Evolutionary conservation across 257 asterid genomes (phyloP).

Genomic region (Penstemon davidsonii): DNA sequence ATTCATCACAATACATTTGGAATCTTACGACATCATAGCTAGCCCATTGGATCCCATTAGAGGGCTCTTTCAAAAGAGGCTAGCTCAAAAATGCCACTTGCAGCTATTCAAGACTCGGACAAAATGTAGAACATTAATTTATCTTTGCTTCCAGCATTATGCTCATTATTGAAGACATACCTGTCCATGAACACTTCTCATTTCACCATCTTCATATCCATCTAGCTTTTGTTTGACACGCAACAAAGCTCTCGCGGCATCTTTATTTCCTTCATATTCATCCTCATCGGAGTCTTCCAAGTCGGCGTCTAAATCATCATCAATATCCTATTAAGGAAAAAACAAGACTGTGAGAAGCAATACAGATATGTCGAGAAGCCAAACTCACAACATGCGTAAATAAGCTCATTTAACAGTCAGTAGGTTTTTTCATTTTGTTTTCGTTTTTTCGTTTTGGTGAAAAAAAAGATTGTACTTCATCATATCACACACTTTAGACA

Average conservation of each 20-base stretch:
- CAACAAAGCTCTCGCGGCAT: slow-evolving; percentile 96
- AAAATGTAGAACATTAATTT: background rate
- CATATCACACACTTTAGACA: background rate
- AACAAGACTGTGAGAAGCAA: slow-evolving; percentile 29
- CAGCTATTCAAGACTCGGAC: slow-evolving; percentile 16
- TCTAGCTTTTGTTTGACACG: slow-evolving; percentile 98
- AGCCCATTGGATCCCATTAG: background rate
- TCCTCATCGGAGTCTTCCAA: slow-evolving; percentile 74
- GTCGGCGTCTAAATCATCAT: slow-evolving; percentile 69
- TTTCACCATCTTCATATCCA: slow-evolving; percentile 98
- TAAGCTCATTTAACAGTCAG: background rate
- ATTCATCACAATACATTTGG: background rate
- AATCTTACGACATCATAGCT: background rate
- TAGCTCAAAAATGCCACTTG: slow-evolving; percentile 1
- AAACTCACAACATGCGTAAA: background rate
- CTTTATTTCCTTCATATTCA: slow-evolving; percentile 87
- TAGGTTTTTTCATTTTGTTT: background rate
- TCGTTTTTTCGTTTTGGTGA: background rate
- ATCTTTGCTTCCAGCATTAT: slow-evolving; percentile 2
- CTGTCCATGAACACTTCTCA: slow-evolving; percentile 95
- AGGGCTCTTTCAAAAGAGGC: background rate
- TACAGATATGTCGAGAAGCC: slow-evolving; percentile 15
- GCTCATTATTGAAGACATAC: slow-evolving; percentile 36
- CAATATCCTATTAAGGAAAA: slow-evolving; percentile 58
- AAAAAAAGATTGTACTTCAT: background rate